These are phyloP conservation scores for Verticillium klebahnii DNA, from an alignment of 2,329 filamentous ascomycete genomes.

Conservation along the genomic window DNA sequence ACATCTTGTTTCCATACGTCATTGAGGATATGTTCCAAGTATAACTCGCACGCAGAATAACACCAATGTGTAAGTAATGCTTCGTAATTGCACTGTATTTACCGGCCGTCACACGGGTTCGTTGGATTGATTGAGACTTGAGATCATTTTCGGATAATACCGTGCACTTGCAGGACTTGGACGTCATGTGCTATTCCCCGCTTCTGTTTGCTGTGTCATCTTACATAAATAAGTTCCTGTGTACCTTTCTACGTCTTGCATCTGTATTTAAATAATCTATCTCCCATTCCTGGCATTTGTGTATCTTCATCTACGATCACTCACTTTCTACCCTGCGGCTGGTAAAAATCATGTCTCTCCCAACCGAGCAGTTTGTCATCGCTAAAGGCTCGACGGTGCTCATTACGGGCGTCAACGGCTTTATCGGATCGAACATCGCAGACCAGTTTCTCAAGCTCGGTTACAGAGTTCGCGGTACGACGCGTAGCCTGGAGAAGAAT, in stretches of 20 bases:
- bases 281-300: not conserved
- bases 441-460: constrained; percentile 31
- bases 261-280: not conserved
- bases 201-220: not conserved
- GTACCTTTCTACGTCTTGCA: not conserved
- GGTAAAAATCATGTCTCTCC: not conserved
- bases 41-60: not conserved
- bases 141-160: not conserved
- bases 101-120: not conserved
- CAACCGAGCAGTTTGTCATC: constrained; percentile 5
- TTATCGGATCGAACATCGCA: constrained; percentile 33
- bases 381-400: constrained; percentile 28
- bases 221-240: not conserved
- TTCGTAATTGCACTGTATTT: not conserved
- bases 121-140: not conserved
- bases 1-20: not conserved
- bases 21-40: not conserved
- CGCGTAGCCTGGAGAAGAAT: constrained; percentile 27
- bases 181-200: not conserved
- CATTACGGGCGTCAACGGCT: constrained; percentile 36
- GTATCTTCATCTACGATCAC: not conserved
- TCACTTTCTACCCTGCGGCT: not conserved
- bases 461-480: constrained; percentile 39
- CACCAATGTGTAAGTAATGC: not conserved
- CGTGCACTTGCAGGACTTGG: not conserved